These are phyloP conservation scores for Suillus paluster DNA, from an alignment of 768 basidiomycete genomes.

Conservation along the genomic window DNA sequence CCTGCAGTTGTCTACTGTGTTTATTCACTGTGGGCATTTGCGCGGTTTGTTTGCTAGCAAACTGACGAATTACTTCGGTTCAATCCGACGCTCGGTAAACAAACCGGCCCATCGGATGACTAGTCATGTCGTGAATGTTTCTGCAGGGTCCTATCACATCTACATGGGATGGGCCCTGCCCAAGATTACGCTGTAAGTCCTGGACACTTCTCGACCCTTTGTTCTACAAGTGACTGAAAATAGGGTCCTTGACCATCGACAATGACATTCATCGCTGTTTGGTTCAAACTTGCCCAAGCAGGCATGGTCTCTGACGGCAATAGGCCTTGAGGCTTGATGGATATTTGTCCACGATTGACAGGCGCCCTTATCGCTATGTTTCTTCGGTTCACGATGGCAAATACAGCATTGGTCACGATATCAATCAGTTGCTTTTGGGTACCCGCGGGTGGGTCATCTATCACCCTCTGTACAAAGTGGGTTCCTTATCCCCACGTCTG, in stretches of 20 bases:
- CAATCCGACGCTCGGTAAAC: constrained; percentile 47
- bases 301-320: constrained; percentile 50
- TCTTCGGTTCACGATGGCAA: constrained; percentile 49
- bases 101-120: constrained; percentile 35
- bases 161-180: constrained; percentile 47
- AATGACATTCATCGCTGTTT: constrained; percentile 41
- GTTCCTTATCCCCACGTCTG: neutral
- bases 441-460: neutral
- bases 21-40: constrained; percentile 29
- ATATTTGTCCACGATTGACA: constrained; percentile 42
- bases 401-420: constrained; percentile 52
- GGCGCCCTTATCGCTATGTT: constrained; percentile 50
- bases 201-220: constrained; percentile 31
- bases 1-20: constrained; percentile 17
- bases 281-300: constrained; percentile 54
- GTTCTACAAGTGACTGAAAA: neutral
- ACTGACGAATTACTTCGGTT: constrained; percentile 42
- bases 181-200: constrained; percentile 48
- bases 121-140: constrained; percentile 17
- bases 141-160: constrained; percentile 48
- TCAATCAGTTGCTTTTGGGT: neutral
- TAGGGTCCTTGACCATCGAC: neutral
- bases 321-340: constrained; percentile 45
- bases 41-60: constrained; percentile 45
- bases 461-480: neutral